phyloP scores from a whole-genome alignment of 78 protist species.

The Dictyostelium firmibasis region DNA sequence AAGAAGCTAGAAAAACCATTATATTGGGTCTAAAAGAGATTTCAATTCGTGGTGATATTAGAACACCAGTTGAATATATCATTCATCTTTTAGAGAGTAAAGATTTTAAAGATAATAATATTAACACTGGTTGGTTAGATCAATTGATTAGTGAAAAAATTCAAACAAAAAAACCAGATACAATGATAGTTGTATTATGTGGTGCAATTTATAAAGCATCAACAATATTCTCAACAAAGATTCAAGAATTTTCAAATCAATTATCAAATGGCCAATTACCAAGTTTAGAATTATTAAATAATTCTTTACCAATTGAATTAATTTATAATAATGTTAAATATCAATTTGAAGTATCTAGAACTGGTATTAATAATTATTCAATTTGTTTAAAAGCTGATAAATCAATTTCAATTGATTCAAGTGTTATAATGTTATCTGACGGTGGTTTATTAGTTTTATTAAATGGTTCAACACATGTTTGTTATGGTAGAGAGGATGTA shows the following conservation, averaged over 20 bases:
- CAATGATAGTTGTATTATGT: slow-evolving; percentile 80
- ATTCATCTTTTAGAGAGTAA: slow-evolving; percentile 87
- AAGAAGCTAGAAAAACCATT: slow-evolving; percentile 87
- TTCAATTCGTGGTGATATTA: slow-evolving; percentile 95
- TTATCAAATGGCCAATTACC: slow-evolving; percentile 81
- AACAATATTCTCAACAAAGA: background rate
- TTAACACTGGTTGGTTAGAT: slow-evolving; percentile 96
- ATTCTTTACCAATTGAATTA: slow-evolving; percentile 49
- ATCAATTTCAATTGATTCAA: slow-evolving; percentile 35
- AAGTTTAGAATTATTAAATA: slow-evolving; percentile 38
- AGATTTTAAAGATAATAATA: slow-evolving; percentile 80
- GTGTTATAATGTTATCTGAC: slow-evolving; percentile 78
- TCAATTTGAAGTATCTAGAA: slow-evolving; percentile 27
- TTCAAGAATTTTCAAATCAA: slow-evolving; percentile 33
- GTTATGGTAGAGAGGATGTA: slow-evolving; percentile 77
- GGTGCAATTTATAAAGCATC: slow-evolving; percentile 86
- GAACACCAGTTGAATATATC: slow-evolving; percentile 94
- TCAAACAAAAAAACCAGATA: slow-evolving; percentile 51
- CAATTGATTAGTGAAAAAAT: slow-evolving; percentile 43
- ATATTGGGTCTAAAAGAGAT: slow-evolving; percentile 93
- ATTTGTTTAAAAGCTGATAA: slow-evolving; percentile 63
- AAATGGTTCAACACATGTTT: slow-evolving; percentile 77
- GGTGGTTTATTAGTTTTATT: slow-evolving; percentile 88
- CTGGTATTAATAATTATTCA: slow-evolving; percentile 38
- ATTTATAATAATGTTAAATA: slow-evolving; percentile 82